Evolutionary conservation across 2,329 filamentous ascomycete genomes (phyloP).

Genomic region (Xylaria digitata): DNA sequence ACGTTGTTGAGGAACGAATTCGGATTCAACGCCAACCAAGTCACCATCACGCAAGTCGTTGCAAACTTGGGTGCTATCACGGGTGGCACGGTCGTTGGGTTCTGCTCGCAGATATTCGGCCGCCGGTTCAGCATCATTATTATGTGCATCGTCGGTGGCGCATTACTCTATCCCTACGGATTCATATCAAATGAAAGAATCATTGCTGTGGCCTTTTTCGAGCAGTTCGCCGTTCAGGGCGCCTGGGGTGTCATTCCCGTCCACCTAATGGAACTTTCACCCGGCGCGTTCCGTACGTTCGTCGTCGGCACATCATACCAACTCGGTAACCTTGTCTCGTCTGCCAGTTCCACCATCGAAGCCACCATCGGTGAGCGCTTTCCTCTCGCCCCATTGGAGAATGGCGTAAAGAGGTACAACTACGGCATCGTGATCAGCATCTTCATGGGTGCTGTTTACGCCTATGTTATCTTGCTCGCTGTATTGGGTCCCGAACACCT

Average conservation of each 20-base stretch:
- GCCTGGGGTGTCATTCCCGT: conserved; percentile 83
- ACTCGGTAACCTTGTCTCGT: conserved; percentile 78
- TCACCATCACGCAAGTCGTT: conserved; percentile 78
- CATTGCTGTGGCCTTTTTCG: conserved; percentile 85
- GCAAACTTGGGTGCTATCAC: conserved; percentile 77
- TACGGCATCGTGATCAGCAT: conserved; percentile 90
- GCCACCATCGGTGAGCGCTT: conserved; percentile 79
- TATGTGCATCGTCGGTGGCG: conserved; percentile 74
- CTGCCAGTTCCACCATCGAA: conserved; percentile 79
- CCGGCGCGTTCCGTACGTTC: conserved; percentile 78
- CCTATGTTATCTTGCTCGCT: conserved; percentile 69
- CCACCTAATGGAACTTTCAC: conserved; percentile 81
- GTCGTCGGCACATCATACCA: conserved; percentile 81
- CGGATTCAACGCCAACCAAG: conserved; percentile 61
- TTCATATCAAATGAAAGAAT: conserved; percentile 72
- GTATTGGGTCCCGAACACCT: conserved; percentile 70
- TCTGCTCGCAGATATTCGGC: conserved; percentile 75
- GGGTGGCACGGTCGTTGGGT: conserved; percentile 75
- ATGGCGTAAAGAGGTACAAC: conserved; percentile 65
- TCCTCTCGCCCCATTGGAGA: conserved; percentile 69
- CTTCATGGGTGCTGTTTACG: conserved; percentile 88
- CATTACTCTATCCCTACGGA: conserved; percentile 85
- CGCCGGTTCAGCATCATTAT: conserved; percentile 75
- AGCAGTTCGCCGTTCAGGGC: conserved; percentile 82
- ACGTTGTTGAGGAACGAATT: conserved; percentile 70